Base-by-base conservation (phyloP, 345 rosid genomes). In the Hibiscus mutabilis region DNA sequence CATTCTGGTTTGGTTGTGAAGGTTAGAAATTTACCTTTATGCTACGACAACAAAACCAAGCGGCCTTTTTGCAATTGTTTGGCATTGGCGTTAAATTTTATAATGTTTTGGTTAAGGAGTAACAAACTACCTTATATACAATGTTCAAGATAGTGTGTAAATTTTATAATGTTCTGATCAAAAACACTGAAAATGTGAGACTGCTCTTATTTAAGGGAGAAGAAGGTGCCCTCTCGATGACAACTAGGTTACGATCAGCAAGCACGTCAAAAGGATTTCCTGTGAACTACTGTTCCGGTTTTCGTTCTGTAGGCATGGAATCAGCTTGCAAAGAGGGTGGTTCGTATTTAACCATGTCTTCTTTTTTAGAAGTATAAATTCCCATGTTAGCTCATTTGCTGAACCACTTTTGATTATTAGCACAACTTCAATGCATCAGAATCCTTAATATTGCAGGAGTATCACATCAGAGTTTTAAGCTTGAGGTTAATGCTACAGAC, bases 221-320 rank as follows among this genome's bases (percentile, higher is more conserved):
- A 78, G 99, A 92, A 84, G 97, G 97, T 55, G 96, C 97, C 22
- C 96, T 91, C 74, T 95, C 99, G 44, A 91, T 92, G 97, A 92
- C 99, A 60, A 90, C 99, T 62, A 77, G 97, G 68, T 78, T 88
- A 76, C 81, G 92, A 62, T 86, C 96, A n/a, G 85, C 76, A 75
- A 86, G 71, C 79, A 79, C 81, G 73, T 84, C 96, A 6, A 92
- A 95, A 86, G 96, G 99, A 71, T 80, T 89, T 51, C 94, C 99
- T 60, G 97, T 92, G 62, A 95, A 92, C 81, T 90, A 95, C 71
- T 92, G 99, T 71, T 88, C 99, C 51, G 97, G 99, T 18, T 95
- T 92, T 73, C 88, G 90, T 70, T 86, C 99, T 24, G 60, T 68
- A 76, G 87, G 87, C 77, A 44, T 63, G 60, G 88, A 77, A 73